Evolutionary conservation across 495 filamentous ascomycete species (phyloP).

Genomic region (Thozetella sp.): DNA sequence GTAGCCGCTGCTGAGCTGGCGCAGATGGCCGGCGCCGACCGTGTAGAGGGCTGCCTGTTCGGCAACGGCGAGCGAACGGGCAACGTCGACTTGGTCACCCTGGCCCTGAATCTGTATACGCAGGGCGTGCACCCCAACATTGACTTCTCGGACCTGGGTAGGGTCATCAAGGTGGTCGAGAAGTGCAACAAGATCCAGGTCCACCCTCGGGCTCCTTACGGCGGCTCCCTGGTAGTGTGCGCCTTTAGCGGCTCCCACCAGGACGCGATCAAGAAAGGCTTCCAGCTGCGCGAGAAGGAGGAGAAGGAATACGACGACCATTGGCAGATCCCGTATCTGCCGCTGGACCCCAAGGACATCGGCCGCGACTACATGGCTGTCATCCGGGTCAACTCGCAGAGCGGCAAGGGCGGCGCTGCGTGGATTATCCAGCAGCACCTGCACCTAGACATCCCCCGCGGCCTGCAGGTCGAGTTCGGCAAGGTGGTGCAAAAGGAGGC

Average conservation of each 20-base stretch:
- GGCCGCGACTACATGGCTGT: slow-evolving; percentile 95
- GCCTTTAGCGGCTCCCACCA: slow-evolving; percentile 93
- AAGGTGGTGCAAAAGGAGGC: slow-evolving; percentile 81
- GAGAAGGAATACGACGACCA: slow-evolving; percentile 60
- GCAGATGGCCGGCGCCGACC: slow-evolving; percentile 95
- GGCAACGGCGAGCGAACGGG: slow-evolving; percentile 96
- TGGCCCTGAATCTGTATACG: slow-evolving; percentile 95
- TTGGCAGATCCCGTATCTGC: slow-evolving; percentile 84
- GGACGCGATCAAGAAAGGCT: slow-evolving; percentile 98
- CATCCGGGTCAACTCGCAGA: slow-evolving; percentile 97
- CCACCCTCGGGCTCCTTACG: slow-evolving; percentile 86
- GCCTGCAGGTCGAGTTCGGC: slow-evolving; percentile 89
- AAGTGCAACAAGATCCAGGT: slow-evolving; percentile 94
- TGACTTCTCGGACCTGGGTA: slow-evolving; percentile 90
- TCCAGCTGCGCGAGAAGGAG: slow-evolving; percentile 66
- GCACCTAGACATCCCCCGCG: slow-evolving; percentile 90
- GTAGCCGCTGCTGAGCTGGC: slow-evolving; percentile 86
- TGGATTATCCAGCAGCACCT: slow-evolving; percentile 90
- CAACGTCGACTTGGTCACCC: slow-evolving; percentile 93
- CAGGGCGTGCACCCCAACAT: slow-evolving; percentile 88
- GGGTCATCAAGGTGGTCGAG: slow-evolving; percentile 88
- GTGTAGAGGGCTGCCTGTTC: slow-evolving; percentile 94
- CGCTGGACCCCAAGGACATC: slow-evolving; percentile 90
- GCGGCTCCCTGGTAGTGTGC: slow-evolving; percentile 84
- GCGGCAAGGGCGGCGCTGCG: slow-evolving; percentile 91